Conservation (phyloP, 495 filamentous ascomycete species). For the Talaromyces borbonicus region DNA sequence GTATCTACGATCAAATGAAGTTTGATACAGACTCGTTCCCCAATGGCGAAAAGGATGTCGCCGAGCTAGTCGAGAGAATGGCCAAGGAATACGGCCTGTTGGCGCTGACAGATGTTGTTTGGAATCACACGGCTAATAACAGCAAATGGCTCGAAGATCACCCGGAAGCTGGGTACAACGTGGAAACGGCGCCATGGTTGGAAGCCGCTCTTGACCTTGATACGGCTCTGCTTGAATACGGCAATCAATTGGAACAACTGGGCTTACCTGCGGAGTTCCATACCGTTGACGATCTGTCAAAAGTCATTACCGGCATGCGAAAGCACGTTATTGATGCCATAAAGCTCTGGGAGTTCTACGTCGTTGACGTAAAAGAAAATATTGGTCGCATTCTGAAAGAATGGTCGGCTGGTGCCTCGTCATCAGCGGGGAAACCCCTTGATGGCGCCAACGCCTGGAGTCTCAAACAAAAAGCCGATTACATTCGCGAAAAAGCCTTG, state of each 20-base stretch:
- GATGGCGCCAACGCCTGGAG: constrained; percentile 38
- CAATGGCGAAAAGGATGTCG: constrained; percentile 75
- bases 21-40: constrained; percentile 83
- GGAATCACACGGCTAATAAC: constrained; percentile 97
- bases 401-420: constrained; percentile 58
- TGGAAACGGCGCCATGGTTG: constrained; percentile 87
- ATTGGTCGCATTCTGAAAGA: constrained; percentile 54
- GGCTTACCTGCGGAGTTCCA: constrained; percentile 67
- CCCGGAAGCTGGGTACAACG: constrained; percentile 91
- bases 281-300: constrained; percentile 61
- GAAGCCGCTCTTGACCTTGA: constrained; percentile 83
- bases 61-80: constrained; percentile 66
- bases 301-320: constrained; percentile 77
- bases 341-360: constrained; percentile 89
- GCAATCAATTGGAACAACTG: constrained; percentile 53
- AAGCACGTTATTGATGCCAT: constrained; percentile 64
- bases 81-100: constrained; percentile 76
- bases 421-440: not conserved
- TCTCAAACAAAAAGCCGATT: constrained; percentile 51
- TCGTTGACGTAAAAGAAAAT: constrained; percentile 67
- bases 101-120: constrained; percentile 91
- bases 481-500: constrained; percentile 54
- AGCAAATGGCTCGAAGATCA: constrained; percentile 90
- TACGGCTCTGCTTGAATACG: constrained; percentile 68
- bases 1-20: constrained; percentile 79